Evolutionary conservation across 2,329 filamentous ascomycete genomes (phyloP), one percentile per base, ranked within the genome.

Genomic region (Fusarium graminum): DNA sequence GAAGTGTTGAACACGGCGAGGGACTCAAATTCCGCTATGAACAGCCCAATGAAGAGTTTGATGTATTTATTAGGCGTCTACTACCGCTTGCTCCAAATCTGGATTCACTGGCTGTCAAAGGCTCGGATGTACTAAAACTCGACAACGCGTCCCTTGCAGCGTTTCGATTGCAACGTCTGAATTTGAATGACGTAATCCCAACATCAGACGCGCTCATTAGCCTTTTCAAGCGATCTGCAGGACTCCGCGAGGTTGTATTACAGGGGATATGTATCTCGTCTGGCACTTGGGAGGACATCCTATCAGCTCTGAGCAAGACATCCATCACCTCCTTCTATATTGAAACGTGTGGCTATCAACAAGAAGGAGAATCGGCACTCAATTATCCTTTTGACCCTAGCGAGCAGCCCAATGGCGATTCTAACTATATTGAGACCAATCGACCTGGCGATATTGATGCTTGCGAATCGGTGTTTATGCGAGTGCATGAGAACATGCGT

Each of bases 321-420:
- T 11, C 14, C 0, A 28, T 55, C 0, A 42, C 47, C 4, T 10
- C 6, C 4, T 34, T 55, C 25, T 34, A 53, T 14, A 25, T 55
- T 11, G 52, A 53, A 22, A 34, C 36, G 7, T 55, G 52, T n/a
- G 36, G 28, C 8, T 52, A 55, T 4, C n/a, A 39, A 19, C 30
- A 29, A 19, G 52, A 41, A 1, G 34, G 19, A 14, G 34, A 52
- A 3, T 28, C 30, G n/a, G n/a, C n/a, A n/a, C 9, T 4, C 17
- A 9, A 32, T 14, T 2, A 32, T 17, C 52, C 52, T 1, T 0
- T 16, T 0, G 3, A 26, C 1, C 19, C 6, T 25, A n/a, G 25
- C 7, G 3, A 3, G 0, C 45, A 52, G 17, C 10, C 16, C 7
- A 34, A 9, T 4, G 19, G 19, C 4, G 52, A 54, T 3, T 32